Evolutionary conservation across 1,284 basidiomycete species (phyloP).

Genomic region (Gymnopus androsaceus): DNA sequence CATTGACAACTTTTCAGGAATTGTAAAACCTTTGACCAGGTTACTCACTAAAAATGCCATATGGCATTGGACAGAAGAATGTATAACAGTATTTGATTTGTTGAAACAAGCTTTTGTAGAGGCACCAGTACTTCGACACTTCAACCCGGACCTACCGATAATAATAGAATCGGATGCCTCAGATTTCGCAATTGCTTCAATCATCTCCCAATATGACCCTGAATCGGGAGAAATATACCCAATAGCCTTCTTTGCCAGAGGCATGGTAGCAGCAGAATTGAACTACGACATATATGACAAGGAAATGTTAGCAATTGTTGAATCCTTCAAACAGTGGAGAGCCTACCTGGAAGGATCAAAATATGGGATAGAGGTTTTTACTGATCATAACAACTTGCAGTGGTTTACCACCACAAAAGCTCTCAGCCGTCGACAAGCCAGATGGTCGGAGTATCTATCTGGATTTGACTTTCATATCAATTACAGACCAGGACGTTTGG

Average conservation of each 20-base stretch:
- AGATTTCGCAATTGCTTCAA: constrained; percentile 20
- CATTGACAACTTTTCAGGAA: constrained; percentile 33
- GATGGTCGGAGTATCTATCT: constrained; percentile 27
- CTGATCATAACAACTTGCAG: constrained; percentile 34
- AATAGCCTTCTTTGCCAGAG: constrained; percentile 28
- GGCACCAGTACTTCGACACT: constrained; percentile 14
- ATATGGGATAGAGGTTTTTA: constrained; percentile 22
- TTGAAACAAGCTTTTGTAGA: constrained; percentile 15
- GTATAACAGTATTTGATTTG: constrained; percentile 11
- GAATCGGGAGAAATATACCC: constrained; percentile 28
- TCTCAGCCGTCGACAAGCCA: constrained; percentile 28
- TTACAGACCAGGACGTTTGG: constrained; percentile 1
- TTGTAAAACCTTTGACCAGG: constrained; percentile 24
- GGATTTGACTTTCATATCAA: constrained; percentile 1
- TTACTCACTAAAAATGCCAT: constrained; percentile 19
- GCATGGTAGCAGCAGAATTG: background rate
- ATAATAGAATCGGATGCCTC: constrained; percentile 27
- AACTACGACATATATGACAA: constrained; percentile 17
- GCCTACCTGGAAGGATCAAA: constrained; percentile 29
- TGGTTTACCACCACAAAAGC: constrained; percentile 26
- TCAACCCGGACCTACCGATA: constrained; percentile 34
- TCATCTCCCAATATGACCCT: constrained; percentile 7
- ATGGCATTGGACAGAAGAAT: constrained; percentile 20
- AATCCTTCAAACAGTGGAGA: constrained; percentile 30
- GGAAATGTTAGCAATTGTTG: too few relatives aligned